Evolutionary conservation across 805 yeast species (phyloP).

Genomic region (Saturnispora gosingensis): DNA sequence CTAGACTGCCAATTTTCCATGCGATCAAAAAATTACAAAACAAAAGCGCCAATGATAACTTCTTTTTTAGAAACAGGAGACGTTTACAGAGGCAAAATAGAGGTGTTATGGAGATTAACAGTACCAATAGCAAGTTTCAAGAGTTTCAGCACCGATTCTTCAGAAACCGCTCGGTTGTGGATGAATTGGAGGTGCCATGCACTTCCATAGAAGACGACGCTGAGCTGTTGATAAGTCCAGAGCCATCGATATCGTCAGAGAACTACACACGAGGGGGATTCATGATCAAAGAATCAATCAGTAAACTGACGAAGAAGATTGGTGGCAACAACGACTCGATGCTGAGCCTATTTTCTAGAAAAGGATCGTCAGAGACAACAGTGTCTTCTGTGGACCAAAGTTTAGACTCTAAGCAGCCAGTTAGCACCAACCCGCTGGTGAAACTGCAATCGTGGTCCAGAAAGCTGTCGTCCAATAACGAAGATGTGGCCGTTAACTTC

Average conservation of each 20-base stretch:
- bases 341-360: not conserved
- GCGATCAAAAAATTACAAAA: not conserved
- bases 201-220: not conserved
- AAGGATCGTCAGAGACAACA: not conserved
- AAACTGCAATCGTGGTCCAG: not conserved
- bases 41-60: not conserved
- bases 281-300: slow-evolving; percentile 5
- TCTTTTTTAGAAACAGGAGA: not conserved
- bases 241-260: not conserved
- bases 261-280: not conserved
- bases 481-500: not conserved
- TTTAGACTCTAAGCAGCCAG: not conserved
- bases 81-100: not conserved
- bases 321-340: slow-evolving; percentile 2
- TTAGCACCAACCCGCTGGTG: not conserved
- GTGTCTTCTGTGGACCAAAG: not conserved
- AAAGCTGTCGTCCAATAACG: not conserved
- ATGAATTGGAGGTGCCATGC: not conserved
- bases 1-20: not conserved
- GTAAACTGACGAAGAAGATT: slow-evolving; percentile 6
- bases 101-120: not conserved
- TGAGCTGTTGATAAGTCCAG: not conserved
- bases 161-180: not conserved
- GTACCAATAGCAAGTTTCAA: not conserved
- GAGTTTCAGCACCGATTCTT: not conserved